A percentile compares a stretch with the other conserved stretches of the same genome.
Conservation (phyloP, 1,284 basidiomycete genomes). For the Gymnopus androsaceus region DNA sequence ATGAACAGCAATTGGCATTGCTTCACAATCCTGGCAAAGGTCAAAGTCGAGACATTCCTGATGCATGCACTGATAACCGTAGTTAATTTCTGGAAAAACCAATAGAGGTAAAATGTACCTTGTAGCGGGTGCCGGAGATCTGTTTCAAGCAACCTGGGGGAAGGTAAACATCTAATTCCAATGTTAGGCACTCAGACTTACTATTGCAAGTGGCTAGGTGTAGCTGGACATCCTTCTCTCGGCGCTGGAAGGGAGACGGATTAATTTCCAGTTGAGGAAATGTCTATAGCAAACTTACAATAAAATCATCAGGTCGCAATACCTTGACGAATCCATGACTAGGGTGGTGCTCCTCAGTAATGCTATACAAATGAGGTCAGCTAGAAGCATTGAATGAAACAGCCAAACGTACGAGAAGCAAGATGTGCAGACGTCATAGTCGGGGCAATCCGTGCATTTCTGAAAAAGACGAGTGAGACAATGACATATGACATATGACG, state of each 20-base stretch:
- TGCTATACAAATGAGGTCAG: slow-evolving; percentile 36
- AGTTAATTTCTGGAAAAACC: slow-evolving; percentile 12
- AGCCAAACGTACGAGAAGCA: slow-evolving; percentile 60
- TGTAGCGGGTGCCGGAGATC: slow-evolving; percentile 71
- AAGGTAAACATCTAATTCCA: too few relatives aligned
- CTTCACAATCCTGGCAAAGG: slow-evolving; percentile 81
- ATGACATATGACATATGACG: slow-evolving; percentile 6
- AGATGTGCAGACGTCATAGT: slow-evolving; percentile 72
- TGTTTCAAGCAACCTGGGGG: slow-evolving; percentile 55
- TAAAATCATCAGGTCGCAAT: slow-evolving; percentile 54
- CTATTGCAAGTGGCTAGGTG: slow-evolving; percentile 60
- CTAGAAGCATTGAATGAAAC: not conserved
- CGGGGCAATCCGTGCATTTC: slow-evolving; percentile 76
- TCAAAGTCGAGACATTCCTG: slow-evolving; percentile 82
- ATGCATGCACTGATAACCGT: slow-evolving; percentile 72
- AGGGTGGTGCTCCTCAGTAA: slow-evolving; percentile 75
- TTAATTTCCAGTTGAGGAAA: slow-evolving; percentile 20
- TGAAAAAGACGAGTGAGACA: slow-evolving; percentile 31
- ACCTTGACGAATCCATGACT: slow-evolving; percentile 77
- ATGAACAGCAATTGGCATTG: slow-evolving; percentile 77
- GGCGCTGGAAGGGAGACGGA: slow-evolving; percentile 14
- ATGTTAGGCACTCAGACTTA: too few relatives aligned
- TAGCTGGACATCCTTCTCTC: slow-evolving; percentile 18
- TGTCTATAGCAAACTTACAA: slow-evolving; percentile 40
- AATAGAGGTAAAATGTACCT: slow-evolving; percentile 42